Evolutionary conservation across 495 filamentous ascomycete genomes (phyloP).

Genomic region (Parathielavia appendiculata): DNA sequence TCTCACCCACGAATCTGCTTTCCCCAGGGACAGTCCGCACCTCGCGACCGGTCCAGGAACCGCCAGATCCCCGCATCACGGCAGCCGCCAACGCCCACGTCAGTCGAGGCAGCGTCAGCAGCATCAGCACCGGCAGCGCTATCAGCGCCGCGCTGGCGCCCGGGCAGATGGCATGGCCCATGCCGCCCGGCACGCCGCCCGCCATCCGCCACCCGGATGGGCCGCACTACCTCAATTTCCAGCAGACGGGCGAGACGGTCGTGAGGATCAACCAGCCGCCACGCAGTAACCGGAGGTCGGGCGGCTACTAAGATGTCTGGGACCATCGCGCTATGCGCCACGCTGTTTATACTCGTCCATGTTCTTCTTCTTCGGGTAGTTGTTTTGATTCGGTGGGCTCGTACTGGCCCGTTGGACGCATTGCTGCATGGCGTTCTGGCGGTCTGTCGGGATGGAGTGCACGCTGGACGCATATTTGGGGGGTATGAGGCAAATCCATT

Average conservation of each 20-base stretch:
- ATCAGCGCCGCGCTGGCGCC: slow-evolving; percentile 17
- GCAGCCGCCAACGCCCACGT: slow-evolving; percentile 3
- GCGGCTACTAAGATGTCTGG: not conserved
- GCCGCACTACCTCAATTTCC: slow-evolving; percentile 16
- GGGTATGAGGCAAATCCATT: no score
- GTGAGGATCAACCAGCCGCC: slow-evolving; percentile 17
- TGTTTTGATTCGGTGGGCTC: no score
- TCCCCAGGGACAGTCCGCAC: slow-evolving; percentile 1
- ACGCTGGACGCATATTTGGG: no score
- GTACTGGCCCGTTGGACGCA: no score
- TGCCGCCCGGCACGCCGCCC: slow-evolving; percentile 18
- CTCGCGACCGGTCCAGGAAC: not conserved
- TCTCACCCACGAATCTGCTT: not conserved
- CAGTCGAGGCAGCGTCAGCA: slow-evolving; percentile 15
- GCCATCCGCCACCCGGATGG: slow-evolving; percentile 1
- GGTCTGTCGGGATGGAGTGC: no score
- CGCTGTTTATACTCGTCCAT: no score
- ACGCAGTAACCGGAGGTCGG: not conserved
- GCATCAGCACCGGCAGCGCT: slow-evolving; percentile 12
- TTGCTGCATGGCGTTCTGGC: not conserved
- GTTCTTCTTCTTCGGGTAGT: no score
- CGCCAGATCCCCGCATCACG: slow-evolving; percentile 7
- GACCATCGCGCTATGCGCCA: no score
- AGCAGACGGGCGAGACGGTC: slow-evolving; percentile 17
- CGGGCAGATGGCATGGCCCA: slow-evolving; percentile 19